Base-by-base conservation (phyloP, 2,329 filamentous ascomycete species). In the Dactylella cylindrospora region DNA sequence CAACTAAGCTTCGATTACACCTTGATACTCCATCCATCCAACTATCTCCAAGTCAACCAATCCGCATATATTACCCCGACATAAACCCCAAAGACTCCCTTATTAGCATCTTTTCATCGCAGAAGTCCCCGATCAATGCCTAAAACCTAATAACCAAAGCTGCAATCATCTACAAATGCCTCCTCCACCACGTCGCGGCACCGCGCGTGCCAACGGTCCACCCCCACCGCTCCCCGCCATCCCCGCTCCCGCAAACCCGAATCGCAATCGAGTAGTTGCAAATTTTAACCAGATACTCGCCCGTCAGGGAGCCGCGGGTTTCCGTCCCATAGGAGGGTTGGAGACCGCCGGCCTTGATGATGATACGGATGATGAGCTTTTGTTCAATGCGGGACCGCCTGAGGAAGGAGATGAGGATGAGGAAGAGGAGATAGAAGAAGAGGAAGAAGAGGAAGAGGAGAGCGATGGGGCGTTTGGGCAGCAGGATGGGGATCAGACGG, bases 321-420 rank as follows among this genome's bases (percentile, higher is more conserved):
- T 62, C 22, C 43, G 57, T n/a, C 29, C 45, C 25, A 62, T 62
- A 31, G 57, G 57, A 43, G 57, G 57, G n/a, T 41, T 62, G 19
- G 49, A 62, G 8, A 31, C 49, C 7, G 49, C 49, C 2, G 31
- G 35, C 22, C 28, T 29, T 12, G 53, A 60, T 28, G 45, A 40
- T 5, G 57, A 62, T 20, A 41, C 39, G 5, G 49, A 62, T 26
- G 55, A 54, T 3, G 50, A 40, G 8, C 44, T 50, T 10, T 10
- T 38, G 5, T 32, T 38, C 3, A 44, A 50, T 15, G 31, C 36
- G 5, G 47, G 50, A 28, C 41, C 38, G 13, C 9, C 39, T 2
- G 51, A 64, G 2, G 52, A 41, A 15, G 3, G 19, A 19, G 40
- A 31, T 15, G 54, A 45, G 5, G 12, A 36, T 10, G 33, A 32